A percentile compares a stretch with the other conserved stretches of the same genome.
These are phyloP conservation scores for Pyrus betulifolia DNA, from an alignment of 306 rosid genomes.

Conservation along the genomic window DNA sequence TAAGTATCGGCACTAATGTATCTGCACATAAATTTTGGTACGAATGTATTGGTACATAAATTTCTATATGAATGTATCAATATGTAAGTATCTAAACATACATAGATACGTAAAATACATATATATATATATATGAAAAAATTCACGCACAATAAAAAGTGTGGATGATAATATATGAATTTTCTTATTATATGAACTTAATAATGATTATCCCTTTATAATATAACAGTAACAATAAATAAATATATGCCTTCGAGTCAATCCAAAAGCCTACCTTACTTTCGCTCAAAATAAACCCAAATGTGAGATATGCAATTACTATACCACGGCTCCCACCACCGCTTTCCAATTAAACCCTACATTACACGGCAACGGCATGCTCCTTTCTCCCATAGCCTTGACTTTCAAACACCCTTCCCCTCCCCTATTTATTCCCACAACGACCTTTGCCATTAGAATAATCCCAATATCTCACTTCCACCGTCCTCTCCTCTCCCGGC, in stretches of 20 bases:
- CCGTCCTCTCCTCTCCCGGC: conserved; percentile 8
- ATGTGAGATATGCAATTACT: conserved; percentile 50
- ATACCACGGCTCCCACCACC: conserved; percentile 50
- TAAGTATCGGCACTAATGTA: no score
- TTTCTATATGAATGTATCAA: no score
- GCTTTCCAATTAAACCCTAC: conserved; percentile 58
- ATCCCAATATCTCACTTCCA: conserved; percentile 38
- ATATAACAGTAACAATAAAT: neutral
- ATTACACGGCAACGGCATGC: neutral
- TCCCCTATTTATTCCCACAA: conserved; percentile 70
- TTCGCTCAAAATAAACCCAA: conserved; percentile 40
- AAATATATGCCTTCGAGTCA: conserved; percentile 91
- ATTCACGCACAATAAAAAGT: no score
- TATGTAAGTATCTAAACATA: no score
- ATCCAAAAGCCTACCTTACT: conserved; percentile 49
- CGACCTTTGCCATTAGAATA: conserved; percentile 84
- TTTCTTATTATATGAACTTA: no score
- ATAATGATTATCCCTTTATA: no score
- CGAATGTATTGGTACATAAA: no score
- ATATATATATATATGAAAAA: no score
- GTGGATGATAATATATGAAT: no score
- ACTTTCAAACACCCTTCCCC: conserved; percentile 45
- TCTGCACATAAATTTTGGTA: no score
- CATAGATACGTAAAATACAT: no score
- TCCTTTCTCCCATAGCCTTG: conserved; percentile 27